Evolutionary conservation across 345 rosid species (phyloP), one percentile per base, ranked within the genome.

Genomic region (Hevea brasiliensis): DNA sequence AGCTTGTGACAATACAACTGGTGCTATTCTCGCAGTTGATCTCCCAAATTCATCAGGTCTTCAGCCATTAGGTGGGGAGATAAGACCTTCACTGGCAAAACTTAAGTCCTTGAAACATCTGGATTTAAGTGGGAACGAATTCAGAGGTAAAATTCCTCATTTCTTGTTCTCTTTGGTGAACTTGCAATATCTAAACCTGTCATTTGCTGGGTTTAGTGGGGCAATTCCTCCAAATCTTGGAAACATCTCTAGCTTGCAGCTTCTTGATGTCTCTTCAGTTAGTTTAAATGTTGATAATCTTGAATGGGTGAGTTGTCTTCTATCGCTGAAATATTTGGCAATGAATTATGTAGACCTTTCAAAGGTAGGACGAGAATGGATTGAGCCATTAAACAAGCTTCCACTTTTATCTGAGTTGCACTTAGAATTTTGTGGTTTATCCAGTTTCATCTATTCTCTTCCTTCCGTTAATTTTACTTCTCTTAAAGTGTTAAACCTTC

Each of bases 61-160:
- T 6, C 2, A 8, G 21, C 3, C 7, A 6, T 20, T n/a, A 15
- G 42, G 86, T 63, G 85, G 88, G 12, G 74, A 74, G 54, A 74
- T 84, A 37, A 75, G 81, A 40, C 82, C 85, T 74, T 74, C 86
- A 8, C 24, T 86, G 74, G 20, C 42, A 0, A 61, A 54, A n/a
- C 84, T 86, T 40, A 60, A 71, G 63, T 83, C 76, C 61, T 54
- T 84, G 37, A 51, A 61, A 48, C 50, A 68, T 63, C 60, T 87
- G 23, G 88, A 84, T 61, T 66, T 84, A 80, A 84, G 85, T 73
- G 53, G 45, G 44, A 82, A 81, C 65, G 64, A 72, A 9, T 79
- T 79, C 53, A 56, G 40, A 37, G 70, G 42, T 11, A 53, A 37
- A 48, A 58, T 86, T 81, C 90, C 84, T 51, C 55, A 60, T 9